A percentile compares a stretch with the other conserved stretches of the same genome.
Conservation (phyloP, 2,329 filamentous ascomycete genomes). For the Alternaria brassicae region DNA sequence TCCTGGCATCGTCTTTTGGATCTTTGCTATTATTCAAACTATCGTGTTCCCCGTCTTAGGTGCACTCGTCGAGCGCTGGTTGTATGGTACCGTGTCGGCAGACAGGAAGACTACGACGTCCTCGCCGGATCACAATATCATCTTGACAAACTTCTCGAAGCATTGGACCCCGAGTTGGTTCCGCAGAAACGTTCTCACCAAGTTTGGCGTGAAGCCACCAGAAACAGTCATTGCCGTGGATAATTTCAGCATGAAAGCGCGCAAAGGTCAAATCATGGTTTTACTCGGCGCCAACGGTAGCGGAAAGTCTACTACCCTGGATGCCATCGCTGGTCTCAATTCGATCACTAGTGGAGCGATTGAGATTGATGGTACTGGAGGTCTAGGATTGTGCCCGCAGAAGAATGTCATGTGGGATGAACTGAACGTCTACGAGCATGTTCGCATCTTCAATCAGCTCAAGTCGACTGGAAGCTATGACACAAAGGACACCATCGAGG, state of each 20-base stretch:
- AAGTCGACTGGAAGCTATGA: conserved; percentile 67
- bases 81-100: conserved; percentile 76
- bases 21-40: conserved; percentile 80
- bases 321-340: conserved; percentile 84
- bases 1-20: conserved; percentile 77
- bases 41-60: conserved; percentile 78
- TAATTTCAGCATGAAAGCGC: conserved; percentile 72
- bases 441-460: conserved; percentile 81
- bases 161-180: conserved; percentile 73
- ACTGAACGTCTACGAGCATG: conserved; percentile 83
- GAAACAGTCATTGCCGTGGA: conserved; percentile 81
- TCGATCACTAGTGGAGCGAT: conserved; percentile 79
- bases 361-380: conserved; percentile 76
- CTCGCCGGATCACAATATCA: conserved; percentile 64
- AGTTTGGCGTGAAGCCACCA: conserved; percentile 57
- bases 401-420: conserved; percentile 95
- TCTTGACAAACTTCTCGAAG: conserved; percentile 77
- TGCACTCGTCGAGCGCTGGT: conserved; percentile 72
- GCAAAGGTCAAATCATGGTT: conserved; percentile 82
- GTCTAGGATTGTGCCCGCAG: conserved; percentile 86
- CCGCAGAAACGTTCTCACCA: conserved; percentile 55
- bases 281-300: conserved; percentile 88
- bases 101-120: conserved; percentile 54
- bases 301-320: conserved; percentile 88
- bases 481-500: conserved; percentile 64